phyloP scores from a whole-genome alignment of 106 monocot genomes.

The Allium sativum region DNA sequence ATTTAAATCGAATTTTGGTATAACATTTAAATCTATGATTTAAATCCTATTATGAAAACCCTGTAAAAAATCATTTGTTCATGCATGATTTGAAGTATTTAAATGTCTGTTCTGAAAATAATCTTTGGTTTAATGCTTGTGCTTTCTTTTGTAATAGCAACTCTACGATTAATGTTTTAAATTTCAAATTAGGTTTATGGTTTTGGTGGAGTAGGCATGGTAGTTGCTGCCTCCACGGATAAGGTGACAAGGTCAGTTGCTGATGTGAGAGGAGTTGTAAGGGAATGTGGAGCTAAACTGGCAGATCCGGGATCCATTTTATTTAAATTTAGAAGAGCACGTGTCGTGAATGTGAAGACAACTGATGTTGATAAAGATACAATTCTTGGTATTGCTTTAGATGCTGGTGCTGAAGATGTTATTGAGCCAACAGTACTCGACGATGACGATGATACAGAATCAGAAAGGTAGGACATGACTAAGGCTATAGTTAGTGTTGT shows the following conservation, averaged over 20 bases:
- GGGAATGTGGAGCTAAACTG: constrained; percentile 81
- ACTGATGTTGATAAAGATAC: constrained; percentile 66
- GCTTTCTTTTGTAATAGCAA: too few relatives aligned
- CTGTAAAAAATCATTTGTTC: too few relatives aligned
- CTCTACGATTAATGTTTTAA: not conserved
- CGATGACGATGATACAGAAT: constrained; percentile 54
- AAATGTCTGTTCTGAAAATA: too few relatives aligned
- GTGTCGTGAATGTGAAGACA: constrained; percentile 73
- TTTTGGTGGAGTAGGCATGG: constrained; percentile 92
- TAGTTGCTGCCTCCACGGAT: constrained; percentile 88
- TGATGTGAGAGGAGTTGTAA: constrained; percentile 68
- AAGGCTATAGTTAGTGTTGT: too few relatives aligned
- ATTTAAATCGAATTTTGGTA: too few relatives aligned
- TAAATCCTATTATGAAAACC: too few relatives aligned
- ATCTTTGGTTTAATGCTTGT: too few relatives aligned
- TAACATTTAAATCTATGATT: too few relatives aligned
- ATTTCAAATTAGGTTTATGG: constrained; percentile 64
- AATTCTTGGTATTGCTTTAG: constrained; percentile 74
- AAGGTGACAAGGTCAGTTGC: constrained; percentile 90
- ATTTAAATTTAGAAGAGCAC: constrained; percentile 81
- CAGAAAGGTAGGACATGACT: constrained; percentile 45
- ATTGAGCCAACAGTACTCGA: constrained; percentile 69
- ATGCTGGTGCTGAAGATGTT: constrained; percentile 95
- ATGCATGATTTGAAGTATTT: too few relatives aligned
- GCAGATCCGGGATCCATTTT: constrained; percentile 90